Evolutionary conservation across 768 basidiomycete species (phyloP).

Genomic region (Lenzites betulinus): DNA sequence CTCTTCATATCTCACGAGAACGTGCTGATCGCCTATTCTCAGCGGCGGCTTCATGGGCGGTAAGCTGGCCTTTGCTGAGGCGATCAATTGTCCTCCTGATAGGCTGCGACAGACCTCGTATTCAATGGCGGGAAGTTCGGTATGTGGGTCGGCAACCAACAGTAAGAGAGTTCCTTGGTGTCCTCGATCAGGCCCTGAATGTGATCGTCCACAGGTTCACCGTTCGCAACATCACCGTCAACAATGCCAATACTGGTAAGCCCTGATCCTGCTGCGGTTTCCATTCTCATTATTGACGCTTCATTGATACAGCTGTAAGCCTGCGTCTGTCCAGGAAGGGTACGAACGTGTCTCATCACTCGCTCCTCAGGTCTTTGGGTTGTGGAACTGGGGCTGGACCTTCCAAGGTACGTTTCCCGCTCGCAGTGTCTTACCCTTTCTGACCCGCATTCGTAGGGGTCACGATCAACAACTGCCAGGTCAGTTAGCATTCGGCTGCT

Average conservation of each 20-base stretch:
- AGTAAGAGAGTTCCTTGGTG: slow-evolving; percentile 41
- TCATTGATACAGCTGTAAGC: slow-evolving; percentile 11
- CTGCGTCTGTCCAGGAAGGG: not conserved
- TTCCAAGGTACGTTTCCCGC: slow-evolving; percentile 41
- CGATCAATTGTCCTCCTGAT: not conserved
- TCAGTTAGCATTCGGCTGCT: slow-evolving; percentile 23
- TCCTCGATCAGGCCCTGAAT: not conserved
- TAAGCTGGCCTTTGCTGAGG: slow-evolving; percentile 33
- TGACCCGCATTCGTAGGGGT: slow-evolving; percentile 27
- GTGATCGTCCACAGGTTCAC: slow-evolving; percentile 47
- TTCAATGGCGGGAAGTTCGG: slow-evolving; percentile 46
- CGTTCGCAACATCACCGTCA: slow-evolving; percentile 61
- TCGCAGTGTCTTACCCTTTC: not conserved
- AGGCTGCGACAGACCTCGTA: slow-evolving; percentile 37
- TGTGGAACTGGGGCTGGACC: slow-evolving; percentile 46
- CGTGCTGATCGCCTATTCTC: slow-evolving; percentile 2
- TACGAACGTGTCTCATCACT: too few relatives aligned
- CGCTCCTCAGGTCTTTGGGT: slow-evolving; percentile 21
- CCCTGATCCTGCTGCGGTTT: not conserved
- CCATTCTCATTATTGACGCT: not conserved
- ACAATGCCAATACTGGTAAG: slow-evolving; percentile 47
- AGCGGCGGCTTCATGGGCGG: slow-evolving; percentile 58
- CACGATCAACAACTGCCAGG: slow-evolving; percentile 41
- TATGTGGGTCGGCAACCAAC: slow-evolving; percentile 69
- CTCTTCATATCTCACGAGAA: not conserved